These are phyloP conservation scores for Rhizomucor miehei DNA, from an alignment of 371 early-diverging fungal species.

Conservation along the genomic window DNA sequence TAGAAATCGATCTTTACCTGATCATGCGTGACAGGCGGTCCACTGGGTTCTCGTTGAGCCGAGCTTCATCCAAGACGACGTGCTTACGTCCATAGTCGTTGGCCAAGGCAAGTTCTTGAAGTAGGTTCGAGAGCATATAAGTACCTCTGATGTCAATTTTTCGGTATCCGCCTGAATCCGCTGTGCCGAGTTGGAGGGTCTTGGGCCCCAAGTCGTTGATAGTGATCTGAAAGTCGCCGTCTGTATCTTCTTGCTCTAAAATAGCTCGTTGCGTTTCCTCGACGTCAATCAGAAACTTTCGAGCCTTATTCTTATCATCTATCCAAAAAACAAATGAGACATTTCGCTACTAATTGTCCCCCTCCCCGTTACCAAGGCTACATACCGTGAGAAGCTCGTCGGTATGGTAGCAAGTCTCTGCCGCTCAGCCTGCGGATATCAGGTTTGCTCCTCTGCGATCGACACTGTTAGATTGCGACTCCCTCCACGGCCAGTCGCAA, in stretches of 20 bases:
- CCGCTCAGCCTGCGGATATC: constrained; percentile 7
- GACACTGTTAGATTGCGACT: constrained; percentile 3
- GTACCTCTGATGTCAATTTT: constrained; percentile 92
- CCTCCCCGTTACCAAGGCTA: neutral
- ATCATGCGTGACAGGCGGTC: constrained; percentile 90
- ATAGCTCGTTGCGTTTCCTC: constrained; percentile 77
- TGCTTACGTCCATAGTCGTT: constrained; percentile 82
- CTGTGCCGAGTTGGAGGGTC: constrained; percentile 82
- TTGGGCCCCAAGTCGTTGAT: constrained; percentile 93
- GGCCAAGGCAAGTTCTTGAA: constrained; percentile 94
- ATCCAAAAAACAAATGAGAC: too few relatives aligned
- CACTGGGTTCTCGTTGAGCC: constrained; percentile 93
- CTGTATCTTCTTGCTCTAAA: constrained; percentile 92
- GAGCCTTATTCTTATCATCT: constrained; percentile 77
- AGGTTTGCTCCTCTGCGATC: constrained; percentile 12
- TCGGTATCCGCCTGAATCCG: constrained; percentile 81
- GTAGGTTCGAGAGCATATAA: constrained; percentile 89
- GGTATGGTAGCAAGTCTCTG: constrained; percentile 16
- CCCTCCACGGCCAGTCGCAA: too few relatives aligned
- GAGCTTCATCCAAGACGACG: constrained; percentile 83
- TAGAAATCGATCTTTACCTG: constrained; percentile 48
- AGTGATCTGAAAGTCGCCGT: constrained; percentile 94
- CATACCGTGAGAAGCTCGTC: constrained; percentile 51
- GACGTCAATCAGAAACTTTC: constrained; percentile 84
- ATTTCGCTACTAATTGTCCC: neutral